Evolutionary conservation across 345 rosid species (phyloP).

Genomic region (Durio zibethinus): DNA sequence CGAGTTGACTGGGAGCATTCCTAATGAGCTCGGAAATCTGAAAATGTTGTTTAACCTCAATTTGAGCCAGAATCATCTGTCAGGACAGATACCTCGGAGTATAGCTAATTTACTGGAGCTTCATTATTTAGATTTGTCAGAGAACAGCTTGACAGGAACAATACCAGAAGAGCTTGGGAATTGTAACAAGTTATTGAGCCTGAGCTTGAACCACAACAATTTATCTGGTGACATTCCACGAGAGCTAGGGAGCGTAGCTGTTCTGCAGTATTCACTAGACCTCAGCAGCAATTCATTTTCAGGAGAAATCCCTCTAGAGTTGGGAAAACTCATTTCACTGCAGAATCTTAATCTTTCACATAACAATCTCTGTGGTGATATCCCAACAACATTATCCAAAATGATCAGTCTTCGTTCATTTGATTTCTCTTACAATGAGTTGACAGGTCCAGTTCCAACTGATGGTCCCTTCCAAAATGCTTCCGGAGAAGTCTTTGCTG

Average conservation of each 20-base stretch:
- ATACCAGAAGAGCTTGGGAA: conserved; percentile 40
- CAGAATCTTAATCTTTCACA: conserved; percentile 9
- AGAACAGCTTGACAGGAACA: conserved; percentile 39
- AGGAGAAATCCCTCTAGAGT: conserved; percentile 43
- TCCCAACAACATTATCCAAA: conserved; percentile 33
- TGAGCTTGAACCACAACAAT: conserved; percentile 54
- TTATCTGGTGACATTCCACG: conserved; percentile 39
- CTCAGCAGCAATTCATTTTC: conserved; percentile 66
- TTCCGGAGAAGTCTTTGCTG: background rate
- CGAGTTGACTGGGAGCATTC: conserved; percentile 47
- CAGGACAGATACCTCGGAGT: conserved; percentile 29
- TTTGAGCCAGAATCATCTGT: conserved; percentile 51
- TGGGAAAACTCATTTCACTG: conserved; percentile 38
- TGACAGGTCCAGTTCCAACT: background rate
- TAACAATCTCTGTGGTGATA: conserved; percentile 39
- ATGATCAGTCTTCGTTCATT: conserved; percentile 7
- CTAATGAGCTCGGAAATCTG: conserved; percentile 43
- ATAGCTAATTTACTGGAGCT: conserved; percentile 36
- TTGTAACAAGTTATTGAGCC: conserved; percentile 34
- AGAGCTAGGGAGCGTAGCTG: conserved; percentile 40
- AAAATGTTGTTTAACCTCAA: conserved; percentile 32
- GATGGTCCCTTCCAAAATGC: conserved; percentile 3
- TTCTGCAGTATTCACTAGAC: conserved; percentile 44
- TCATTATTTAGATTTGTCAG: conserved; percentile 42
- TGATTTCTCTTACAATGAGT: conserved; percentile 4